Base-by-base conservation (phyloP, 108 stramenopile genomes). In the Skeletonema menzelii region DNA sequence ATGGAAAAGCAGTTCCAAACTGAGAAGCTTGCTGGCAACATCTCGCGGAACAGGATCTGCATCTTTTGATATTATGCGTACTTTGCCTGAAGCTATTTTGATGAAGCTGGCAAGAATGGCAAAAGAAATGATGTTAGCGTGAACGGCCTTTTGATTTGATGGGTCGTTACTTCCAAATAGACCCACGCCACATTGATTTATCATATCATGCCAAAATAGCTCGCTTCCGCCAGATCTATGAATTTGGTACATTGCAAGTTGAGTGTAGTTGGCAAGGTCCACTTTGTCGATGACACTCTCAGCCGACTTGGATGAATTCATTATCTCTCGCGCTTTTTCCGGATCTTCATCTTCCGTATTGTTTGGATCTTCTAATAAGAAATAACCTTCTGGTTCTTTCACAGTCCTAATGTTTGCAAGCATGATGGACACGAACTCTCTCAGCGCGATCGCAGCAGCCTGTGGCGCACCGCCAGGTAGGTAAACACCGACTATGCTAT, bases 201-300 rank as follows among this genome's bases (percentile, higher is more conserved):
- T 91, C 94, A 95, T 92, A 67, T 95, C 94, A 67, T 92, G 84
- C 94, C 94, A 95, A 70, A 95, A 95, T 3, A 95, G 72, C 67
- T 95, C 94, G 55, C 88, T 91, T 8, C 94, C 94, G 5, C 94
- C 94, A 20, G 90, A 88, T 70, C 94, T 83, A 56, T 88, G 76
- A 30, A 95, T 86, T 62, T 95, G 91, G 67, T 91, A 90, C 61
- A 91, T 59, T 5, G 91, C 94, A n/a, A 95, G 84, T 64, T 95
- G 88, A 8, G 90, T 82, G 64, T 78, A 83, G 68, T 88, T 92
- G 22, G 88, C 88, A 31, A 79, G 71, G 49, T 81, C 69, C 28
- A 87, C 88, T 34, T 79, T 75, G 49, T 81, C 65, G 26, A 87
- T 85, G 19, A 87, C 77, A 57, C 73, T 67, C 63, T 91, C 88